A percentile compares a stretch with the other conserved stretches of the same genome.
Conservation (phyloP, 1,284 basidiomycete genomes). For the Grifola frondosa region DNA sequence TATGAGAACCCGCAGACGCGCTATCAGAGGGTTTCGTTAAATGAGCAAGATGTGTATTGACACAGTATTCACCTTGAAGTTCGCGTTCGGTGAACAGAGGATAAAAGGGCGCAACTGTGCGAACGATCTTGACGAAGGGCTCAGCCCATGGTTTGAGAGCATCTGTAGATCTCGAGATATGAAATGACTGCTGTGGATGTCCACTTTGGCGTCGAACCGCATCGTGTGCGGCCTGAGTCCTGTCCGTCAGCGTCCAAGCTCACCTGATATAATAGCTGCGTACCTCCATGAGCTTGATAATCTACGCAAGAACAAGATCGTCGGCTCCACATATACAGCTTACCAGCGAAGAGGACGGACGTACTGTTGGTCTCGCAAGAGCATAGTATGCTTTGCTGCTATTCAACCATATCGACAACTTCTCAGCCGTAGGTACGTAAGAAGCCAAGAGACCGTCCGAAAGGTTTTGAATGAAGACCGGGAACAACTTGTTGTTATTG, state of each 20-base stretch:
- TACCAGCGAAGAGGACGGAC: neutral
- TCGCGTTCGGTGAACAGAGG: slow-evolving; percentile 14
- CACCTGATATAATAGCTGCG: neutral
- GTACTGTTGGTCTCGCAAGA: slow-evolving; percentile 19
- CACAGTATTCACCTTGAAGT: slow-evolving; percentile 16
- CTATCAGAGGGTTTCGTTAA: slow-evolving; percentile 4
- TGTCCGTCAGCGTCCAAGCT: neutral
- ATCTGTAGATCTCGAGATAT: slow-evolving; percentile 10
- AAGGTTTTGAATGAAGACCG: slow-evolving; percentile 18
- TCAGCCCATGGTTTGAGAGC: slow-evolving; percentile 14
- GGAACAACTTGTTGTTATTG: slow-evolving; percentile 23
- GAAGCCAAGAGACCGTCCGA: slow-evolving; percentile 7
- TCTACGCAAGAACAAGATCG: slow-evolving; percentile 8
- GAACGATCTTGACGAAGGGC: slow-evolving; percentile 17
- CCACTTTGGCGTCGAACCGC: slow-evolving; percentile 14
- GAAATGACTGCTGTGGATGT: slow-evolving; percentile 6
- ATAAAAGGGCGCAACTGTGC: slow-evolving; percentile 16
- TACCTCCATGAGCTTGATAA: slow-evolving; percentile 23
- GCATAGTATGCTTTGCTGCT: slow-evolving; percentile 23
- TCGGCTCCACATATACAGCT: neutral
- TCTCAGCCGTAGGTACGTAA: slow-evolving; percentile 17
- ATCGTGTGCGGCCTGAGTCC: slow-evolving; percentile 16
- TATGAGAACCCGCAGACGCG: slow-evolving; percentile 11
- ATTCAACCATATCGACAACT: slow-evolving; percentile 18
- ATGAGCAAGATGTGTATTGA: neutral